phyloP scores from a whole-genome alignment of 2,329 filamentous ascomycete genomes.

The Aspergillus sp. region DNA sequence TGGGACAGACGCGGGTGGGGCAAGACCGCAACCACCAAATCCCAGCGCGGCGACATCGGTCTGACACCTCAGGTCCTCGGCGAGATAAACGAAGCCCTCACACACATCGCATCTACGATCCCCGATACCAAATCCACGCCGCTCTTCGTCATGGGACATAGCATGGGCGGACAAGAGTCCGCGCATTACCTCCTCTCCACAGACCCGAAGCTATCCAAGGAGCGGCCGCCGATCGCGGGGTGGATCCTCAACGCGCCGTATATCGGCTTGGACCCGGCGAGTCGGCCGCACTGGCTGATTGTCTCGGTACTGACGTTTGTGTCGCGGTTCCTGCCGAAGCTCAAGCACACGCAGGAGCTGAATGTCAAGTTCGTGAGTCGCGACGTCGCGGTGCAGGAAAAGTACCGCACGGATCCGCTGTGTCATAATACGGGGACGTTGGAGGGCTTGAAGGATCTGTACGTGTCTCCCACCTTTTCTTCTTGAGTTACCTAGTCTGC shows the following conservation, averaged over 20 bases:
- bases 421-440: constrained; percentile 14
- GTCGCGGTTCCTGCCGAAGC: constrained; percentile 3
- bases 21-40: background rate
- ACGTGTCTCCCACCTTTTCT: background rate
- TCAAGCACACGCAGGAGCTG: constrained; percentile 4
- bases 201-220: background rate
- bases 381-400: constrained; percentile 2
- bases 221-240: constrained; percentile 3
- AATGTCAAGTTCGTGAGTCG: constrained; percentile 6
- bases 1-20: constrained; percentile 15
- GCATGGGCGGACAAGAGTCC: constrained; percentile 13
- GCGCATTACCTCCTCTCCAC: constrained; percentile 12
- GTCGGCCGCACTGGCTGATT: constrained; percentile 4
- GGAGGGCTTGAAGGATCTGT: constrained; percentile 4
- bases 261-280: constrained; percentile 6
- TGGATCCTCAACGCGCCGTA: constrained; percentile 10
- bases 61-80: background rate
- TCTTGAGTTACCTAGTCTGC: no score
- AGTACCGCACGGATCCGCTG: constrained; percentile 2
- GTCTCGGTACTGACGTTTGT: background rate
- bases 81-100: constrained; percentile 9
- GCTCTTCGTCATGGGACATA: constrained; percentile 13
- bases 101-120: constrained; percentile 3
- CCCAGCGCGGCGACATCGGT: constrained; percentile 4
- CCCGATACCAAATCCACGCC: constrained; percentile 3